Evolutionary conservation across 108 stramenopile genomes (phyloP), one percentile per base, ranked within the genome.

Genomic region (Aurantiochytrium sp.): DNA sequence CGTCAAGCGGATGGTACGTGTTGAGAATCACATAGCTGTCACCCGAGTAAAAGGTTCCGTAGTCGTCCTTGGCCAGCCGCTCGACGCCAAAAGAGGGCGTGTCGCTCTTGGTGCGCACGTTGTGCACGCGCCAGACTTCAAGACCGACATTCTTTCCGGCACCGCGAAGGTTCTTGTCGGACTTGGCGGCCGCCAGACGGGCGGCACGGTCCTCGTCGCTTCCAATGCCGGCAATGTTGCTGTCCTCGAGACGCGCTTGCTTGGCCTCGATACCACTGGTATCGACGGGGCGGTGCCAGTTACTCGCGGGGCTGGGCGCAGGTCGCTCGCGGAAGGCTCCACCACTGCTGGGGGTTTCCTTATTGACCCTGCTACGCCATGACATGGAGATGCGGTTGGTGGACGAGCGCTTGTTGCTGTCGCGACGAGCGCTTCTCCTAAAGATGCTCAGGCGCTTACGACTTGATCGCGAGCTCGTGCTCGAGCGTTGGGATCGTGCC

Each of bases 11-110:
- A 51, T 93, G 89, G n/a, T 92, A 92, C 21, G 95, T 95, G 51
- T 92, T 88, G 58, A 97, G 87, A 5, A 96, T 91, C 87, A 98
- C 94, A 93, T 97, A 97, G 25, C 94, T 94, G 90, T 97, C 96
- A 14, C 97, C 97, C 25, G 89, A 90, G 92, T 94, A 93, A 92
- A 98, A 97, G 45, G 89, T 89, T 5, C 97, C 97, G 72, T 96
- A 93, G 29, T 91, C 92, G 25, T 94, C 88, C 87, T 90, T 71
- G 69, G 91, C 93, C 97, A 96, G 96, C 5, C 96, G 89, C 53
- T 92, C 88, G 16, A 96, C 25, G 28, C 95, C 96, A 51, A 83
- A 83, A 14, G 35, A 23, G n/a, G 73, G 73, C 16, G 73, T 83
- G 49, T 83, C 73, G 49, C 44, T 83, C 73, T 83, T 83, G 23